Evolutionary conservation across 495 filamentous ascomycete species (phyloP), one percentile per base, ranked within the genome.

Genomic region (Lichina pygmaea): DNA sequence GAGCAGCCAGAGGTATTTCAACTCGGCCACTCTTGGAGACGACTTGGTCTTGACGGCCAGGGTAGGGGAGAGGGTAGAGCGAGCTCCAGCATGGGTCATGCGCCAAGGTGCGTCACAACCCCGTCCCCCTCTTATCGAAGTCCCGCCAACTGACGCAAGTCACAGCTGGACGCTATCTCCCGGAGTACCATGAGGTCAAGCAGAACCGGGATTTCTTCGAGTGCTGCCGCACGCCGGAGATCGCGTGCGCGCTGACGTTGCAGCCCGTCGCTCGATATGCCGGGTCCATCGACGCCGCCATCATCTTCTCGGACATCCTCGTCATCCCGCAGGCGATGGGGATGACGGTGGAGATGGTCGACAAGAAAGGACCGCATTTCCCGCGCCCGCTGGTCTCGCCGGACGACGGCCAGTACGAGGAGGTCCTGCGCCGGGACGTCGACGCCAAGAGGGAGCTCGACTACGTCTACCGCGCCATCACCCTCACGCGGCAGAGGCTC

Each of bases 261-360:
- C 89, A 95, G 57, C 89, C 89, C 48, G 75, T 97, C 55, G 83
- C 93, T 43, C 83, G 85, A 37, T 97, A 76, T 59, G 74, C 67
- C 13, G 85, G 81, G 34, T 73, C 94, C 41, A 76, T 97, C 50
- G 89, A 97, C 60, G 91, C 89, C 12, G 85, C 89, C 33, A 97
- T 97, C 53, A 97, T 97, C 57, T 97, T 97, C 70, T 92, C 82
- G 11, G 89, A 97, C 59, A 97, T 97, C 52, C 70, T 97, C 38
- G 89, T 97, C 47, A 85, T 97, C 52, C 89, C 89, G 3, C 89
- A 97, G 62, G 89, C 89, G 15, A 77, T 97, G 72, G 89, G 89
- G 0, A 95, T 97, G 91, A 64, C 62, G 15, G 89, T 97, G 8
- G 79, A 94, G 60, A 97, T 97, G 89, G 62, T 93, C 31, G 84